Conservation (phyloP, 768 basidiomycete species). For the Pholiota conissans region DNA sequence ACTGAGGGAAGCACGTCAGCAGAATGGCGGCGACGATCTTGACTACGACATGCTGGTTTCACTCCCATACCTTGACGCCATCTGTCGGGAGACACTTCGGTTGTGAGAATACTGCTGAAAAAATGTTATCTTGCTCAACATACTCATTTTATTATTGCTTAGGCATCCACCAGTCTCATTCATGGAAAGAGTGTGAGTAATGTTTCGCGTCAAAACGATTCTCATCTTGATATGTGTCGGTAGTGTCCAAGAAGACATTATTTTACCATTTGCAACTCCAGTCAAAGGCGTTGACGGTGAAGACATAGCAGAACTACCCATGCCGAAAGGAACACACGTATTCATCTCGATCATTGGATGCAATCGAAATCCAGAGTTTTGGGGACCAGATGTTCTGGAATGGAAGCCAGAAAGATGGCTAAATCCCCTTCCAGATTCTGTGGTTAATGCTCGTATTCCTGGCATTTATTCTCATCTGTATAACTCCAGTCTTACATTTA, state of each 20-base stretch:
- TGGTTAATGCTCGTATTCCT: slow-evolving; percentile 16
- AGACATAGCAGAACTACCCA: neutral
- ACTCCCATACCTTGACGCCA: slow-evolving; percentile 38
- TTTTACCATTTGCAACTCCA: slow-evolving; percentile 4
- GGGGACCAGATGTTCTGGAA: slow-evolving; percentile 18
- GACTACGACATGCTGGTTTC: slow-evolving; percentile 36
- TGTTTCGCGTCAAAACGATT: too few species aligned
- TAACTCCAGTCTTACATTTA: neutral
- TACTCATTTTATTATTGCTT: neutral
- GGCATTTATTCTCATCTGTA: slow-evolving; percentile 20
- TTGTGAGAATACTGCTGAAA: slow-evolving; percentile 29
- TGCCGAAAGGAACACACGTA: slow-evolving; percentile 5
- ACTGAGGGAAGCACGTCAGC: slow-evolving; percentile 24
- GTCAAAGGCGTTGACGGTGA: slow-evolving; percentile 8
- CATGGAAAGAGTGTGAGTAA: slow-evolving; percentile 13
- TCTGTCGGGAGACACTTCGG: slow-evolving; percentile 40
- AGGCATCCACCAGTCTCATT: slow-evolving; percentile 23
- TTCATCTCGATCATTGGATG: neutral
- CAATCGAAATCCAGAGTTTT: slow-evolving; percentile 7
- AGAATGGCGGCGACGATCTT: slow-evolving; percentile 24
- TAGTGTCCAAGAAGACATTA: neutral
- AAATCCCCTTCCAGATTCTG: slow-evolving; percentile 16
- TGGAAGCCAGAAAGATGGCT: slow-evolving; percentile 28
- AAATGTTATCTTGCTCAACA: too few species aligned
- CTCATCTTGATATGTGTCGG: neutral